phyloP scores from a whole-genome alignment of 805 yeast species.

The Candida rishiriensis region DNA sequence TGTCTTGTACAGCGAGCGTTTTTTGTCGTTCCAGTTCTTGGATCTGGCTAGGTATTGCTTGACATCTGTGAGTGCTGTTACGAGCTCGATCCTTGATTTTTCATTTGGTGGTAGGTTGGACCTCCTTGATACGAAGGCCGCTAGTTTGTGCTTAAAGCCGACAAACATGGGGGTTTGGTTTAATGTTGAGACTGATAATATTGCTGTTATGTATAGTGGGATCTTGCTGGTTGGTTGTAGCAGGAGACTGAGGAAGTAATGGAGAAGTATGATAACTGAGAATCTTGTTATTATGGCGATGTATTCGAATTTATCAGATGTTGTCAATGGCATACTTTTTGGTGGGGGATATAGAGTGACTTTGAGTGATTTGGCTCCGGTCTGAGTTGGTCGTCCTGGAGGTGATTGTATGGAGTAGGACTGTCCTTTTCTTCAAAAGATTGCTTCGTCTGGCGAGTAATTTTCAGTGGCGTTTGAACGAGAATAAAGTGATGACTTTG shows the following conservation, averaged over 20 bases:
- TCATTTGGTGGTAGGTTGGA: conserved; percentile 5
- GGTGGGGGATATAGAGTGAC: too few species aligned
- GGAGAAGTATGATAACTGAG: conserved; percentile 22
- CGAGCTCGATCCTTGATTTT: conserved; percentile 23
- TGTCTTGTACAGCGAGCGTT: conserved; percentile 38
- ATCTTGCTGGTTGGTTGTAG: conserved; percentile 18
- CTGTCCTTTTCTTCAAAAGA: too few species aligned
- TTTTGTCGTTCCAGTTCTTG: conserved; percentile 40
- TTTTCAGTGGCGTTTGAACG: too few species aligned
- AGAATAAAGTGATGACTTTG: too few species aligned
- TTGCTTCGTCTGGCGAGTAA: too few species aligned
- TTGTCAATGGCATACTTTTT: too few species aligned
- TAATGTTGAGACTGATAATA: conserved; percentile 28
- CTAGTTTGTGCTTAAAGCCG: conserved; percentile 10
- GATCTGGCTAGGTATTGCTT: conserved; percentile 38
- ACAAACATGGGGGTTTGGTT: conserved; percentile 22
- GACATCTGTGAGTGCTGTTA: conserved; percentile 43
- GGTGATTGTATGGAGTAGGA: too few species aligned
- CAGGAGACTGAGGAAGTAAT: conserved; percentile 19
- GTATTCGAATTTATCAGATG: conserved; percentile 2
- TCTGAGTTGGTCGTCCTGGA: too few species aligned
- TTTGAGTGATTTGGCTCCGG: not conserved
- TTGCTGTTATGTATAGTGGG: conserved; percentile 21
- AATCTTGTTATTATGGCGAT: conserved; percentile 27
- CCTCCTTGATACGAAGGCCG: not conserved